Evolutionary conservation across 2,329 filamentous ascomycete genomes (phyloP), one percentile per base, ranked within the genome.

Genomic region (Paraphaeosphaeria minitans): DNA sequence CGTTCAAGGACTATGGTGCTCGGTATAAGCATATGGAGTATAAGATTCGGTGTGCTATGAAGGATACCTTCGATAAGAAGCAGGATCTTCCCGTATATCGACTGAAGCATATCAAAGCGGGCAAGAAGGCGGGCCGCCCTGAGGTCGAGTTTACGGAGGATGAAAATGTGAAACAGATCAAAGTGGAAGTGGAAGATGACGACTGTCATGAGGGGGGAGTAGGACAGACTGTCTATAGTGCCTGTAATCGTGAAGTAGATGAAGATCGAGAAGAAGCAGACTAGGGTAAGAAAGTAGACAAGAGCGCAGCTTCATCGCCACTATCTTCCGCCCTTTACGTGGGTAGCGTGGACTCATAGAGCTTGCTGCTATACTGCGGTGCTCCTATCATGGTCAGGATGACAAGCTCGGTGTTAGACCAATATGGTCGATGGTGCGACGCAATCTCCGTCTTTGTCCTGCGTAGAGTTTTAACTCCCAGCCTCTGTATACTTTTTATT

Each of bases 41-140:
- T 10, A 13, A 19, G 16, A 55, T 55, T 21, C 31, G 53, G 5
- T 41, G 14, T 10, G 45, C 45, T 14, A 55, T 55, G 53, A 45
- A 35, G 8, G 46, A 50, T 10, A 33, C 33, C 6, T 55, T 55
- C 24, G 29, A 42, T 7, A 41, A 29, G 33, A 10, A 43, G 6
- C 2, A 3, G 1, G 45, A 49, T 22, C 53, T 55, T 5, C 53
- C 53, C n/a, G 14, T 49, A 3, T 55, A 49, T 13, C 53, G 53
- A 2, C 31, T 43, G 22, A 41, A 37, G 22, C 33, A 55, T 3
- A 52, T 41, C 13, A 29, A 41, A 13, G 49, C 37, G 7, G 37
- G 35, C 1, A 14, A n/a, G 35, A 42, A 42, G 4, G 49, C 49
- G 16, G 37, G 49, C 3, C 24, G 27, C 2, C 24, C 37, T 29